Base-by-base conservation (phyloP, 352 stramenopile genomes). In the Phytophthora sp. region DNA sequence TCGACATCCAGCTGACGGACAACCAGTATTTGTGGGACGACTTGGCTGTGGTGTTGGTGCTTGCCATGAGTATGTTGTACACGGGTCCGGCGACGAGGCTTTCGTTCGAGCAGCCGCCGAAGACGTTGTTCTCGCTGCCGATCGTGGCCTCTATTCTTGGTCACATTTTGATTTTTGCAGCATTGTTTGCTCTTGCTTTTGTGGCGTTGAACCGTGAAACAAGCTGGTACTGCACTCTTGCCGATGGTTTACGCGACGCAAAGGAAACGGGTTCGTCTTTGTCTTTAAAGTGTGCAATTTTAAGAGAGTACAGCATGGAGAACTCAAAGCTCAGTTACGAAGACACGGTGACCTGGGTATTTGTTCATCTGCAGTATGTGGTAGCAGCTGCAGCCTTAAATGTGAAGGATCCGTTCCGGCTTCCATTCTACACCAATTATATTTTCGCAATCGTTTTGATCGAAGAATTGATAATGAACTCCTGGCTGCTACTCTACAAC, bases 21-120 rank as follows among this genome's bases (percentile, higher is more conserved):
- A 88, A 82, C 43, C 80, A 89, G 54, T 86, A 79, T 50, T 38
- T 87, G 0, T 88, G 73, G 70, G 80, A 89, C 35, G 80, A 89
- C 45, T 17, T 89, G 2, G 65, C 58, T 0, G 77, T 87, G 28
- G 76, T 87, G 15, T 52, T 89, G 2, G 73, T 59, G 2, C 52
- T 89, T 18, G 77, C 77, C 2, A 76, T 87, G 42, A 51, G 62
- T 15, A 90, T 90, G 81, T 50, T 90, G 10, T 79, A 82, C 55
- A 88, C 77, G 6, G 65, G 27, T 0, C 58, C 77, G 10, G 83
- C 77, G 1, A 41, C n/a, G n/a, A 0, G 1, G 55, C 59, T 15
- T 54, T 89, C 21, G 74, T 71, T 8, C 56, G 50, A 21, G 63
- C 78, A 68, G 5, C 80, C 76, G 1, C 70, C 80, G 1, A 66